Base-by-base conservation (phyloP, 177 flowering plant species). In the Telopea speciosissima region DNA sequence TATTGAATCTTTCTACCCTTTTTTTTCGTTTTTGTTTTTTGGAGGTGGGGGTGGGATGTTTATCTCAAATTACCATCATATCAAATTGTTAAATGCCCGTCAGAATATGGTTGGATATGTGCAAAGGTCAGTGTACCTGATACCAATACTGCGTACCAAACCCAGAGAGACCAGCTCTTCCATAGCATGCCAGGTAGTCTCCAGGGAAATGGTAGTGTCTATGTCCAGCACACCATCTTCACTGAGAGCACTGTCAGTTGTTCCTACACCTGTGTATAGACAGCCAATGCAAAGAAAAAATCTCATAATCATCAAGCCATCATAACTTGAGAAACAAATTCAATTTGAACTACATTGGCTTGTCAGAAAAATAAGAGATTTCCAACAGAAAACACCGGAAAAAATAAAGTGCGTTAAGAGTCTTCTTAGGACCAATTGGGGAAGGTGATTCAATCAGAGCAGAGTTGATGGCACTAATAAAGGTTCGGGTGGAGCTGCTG, bases 101-200 rank as follows among this genome's bases (percentile, higher is more conserved):
- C 63, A 42, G 13, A 23, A 62, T 40, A 9, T 45, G 40, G n/a
- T 42, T 14, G 54, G 12, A 62, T 14, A 28, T 28, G 66, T 2
- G 2, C 54, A 58, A 13, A 1, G 2, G 17, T 49, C 10, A 11
- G 22, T 36, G 22, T 63, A 94, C 98, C 98, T 92, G 84, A 94
- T 90, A 10, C 98, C 97, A 58, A 94, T 94, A 84, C 98, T 94
- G 66, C 90, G 91, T 77, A 83, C 93, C 69, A 94, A 81, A 69
- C 95, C 97, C 83, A 62, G 74, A 61, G 95, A 88, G 74, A 94
- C 95, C 60, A 92, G 83, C 74, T 90, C 93, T 85, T 94, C 97
- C 97, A 92, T 90, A 45, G 87, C 86, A 82, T 83, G 97, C 98
- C 98, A 94, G 45, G 98, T 94, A 28, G 92, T 88, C 77, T 94